phyloP scores from a whole-genome alignment of 1,284 basidiomycete genomes.

The Melampsora americana region DNA sequence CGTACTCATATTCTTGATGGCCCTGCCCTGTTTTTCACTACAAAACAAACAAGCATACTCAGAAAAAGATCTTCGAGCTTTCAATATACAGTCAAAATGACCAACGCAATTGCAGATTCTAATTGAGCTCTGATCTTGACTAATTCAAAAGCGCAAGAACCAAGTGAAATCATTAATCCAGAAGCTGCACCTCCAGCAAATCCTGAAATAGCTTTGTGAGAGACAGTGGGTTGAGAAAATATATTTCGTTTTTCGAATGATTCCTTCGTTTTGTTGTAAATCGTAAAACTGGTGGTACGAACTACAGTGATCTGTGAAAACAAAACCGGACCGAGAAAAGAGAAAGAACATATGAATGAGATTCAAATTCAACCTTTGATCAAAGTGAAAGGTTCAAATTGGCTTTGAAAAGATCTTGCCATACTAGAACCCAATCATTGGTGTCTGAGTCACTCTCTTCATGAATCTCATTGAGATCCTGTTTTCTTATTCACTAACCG shows the following conservation, averaged over 20 bases:
- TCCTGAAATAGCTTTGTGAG: conserved; percentile 36
- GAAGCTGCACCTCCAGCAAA: conserved; percentile 34
- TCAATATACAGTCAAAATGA: neutral
- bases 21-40: conserved; percentile 37
- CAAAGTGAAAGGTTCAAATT: conserved; percentile 1
- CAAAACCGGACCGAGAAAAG: neutral
- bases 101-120: conserved; percentile 43
- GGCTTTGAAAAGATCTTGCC: neutral
- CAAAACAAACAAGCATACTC: neutral
- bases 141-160: conserved; percentile 44
- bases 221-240: conserved; percentile 13
- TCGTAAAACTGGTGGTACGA: conserved; percentile 37
- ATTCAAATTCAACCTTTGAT: neutral
- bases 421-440: neutral
- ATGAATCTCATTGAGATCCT: neutral
- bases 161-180: conserved; percentile 36
- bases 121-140: conserved; percentile 42
- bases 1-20: conserved; percentile 38
- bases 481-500: conserved; percentile 9
- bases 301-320: conserved; percentile 34
- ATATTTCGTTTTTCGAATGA: conserved; percentile 18
- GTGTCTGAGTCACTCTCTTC: neutral
- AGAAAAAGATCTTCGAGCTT: neutral
- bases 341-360: neutral
- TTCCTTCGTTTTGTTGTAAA: conserved; percentile 35